Conservation (phyloP, 495 filamentous ascomycete genomes). For the Astrothelium subdiscretum region DNA sequence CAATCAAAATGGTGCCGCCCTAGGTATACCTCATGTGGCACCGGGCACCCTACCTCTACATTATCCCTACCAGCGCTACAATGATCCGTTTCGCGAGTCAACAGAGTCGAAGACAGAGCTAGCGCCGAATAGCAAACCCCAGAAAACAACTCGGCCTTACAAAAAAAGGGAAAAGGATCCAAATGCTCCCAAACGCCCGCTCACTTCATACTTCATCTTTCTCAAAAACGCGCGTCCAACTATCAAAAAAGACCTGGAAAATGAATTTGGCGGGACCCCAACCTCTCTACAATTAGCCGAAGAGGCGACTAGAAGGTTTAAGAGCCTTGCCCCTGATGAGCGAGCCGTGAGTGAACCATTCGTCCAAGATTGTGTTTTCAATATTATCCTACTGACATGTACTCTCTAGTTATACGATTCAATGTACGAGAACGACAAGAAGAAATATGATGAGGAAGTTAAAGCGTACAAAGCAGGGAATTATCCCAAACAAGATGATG, state of each 20-base stretch:
- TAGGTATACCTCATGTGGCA: slow-evolving; percentile 35
- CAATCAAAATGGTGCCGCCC: slow-evolving; percentile 9
- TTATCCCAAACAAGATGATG: no score
- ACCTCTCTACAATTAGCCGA: slow-evolving; percentile 69
- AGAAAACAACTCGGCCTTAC: slow-evolving; percentile 54
- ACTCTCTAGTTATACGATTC: not conserved
- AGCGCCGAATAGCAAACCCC: no score
- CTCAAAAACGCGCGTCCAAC: slow-evolving; percentile 68
- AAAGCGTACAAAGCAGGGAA: slow-evolving; percentile 12
- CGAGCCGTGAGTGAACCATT: slow-evolving; percentile 50
- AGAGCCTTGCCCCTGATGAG: slow-evolving; percentile 55
- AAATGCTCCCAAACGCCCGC: slow-evolving; percentile 83
- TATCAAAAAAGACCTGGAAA: slow-evolving; percentile 65
- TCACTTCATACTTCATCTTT: slow-evolving; percentile 92
- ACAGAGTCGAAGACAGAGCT: no score
- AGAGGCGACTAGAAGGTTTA: slow-evolving; percentile 75
- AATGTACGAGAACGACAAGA: slow-evolving; percentile 10
- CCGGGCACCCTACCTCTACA: no score
- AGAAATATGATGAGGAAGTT: slow-evolving; percentile 10
- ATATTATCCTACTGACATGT: slow-evolving; percentile 7
- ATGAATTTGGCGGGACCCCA: slow-evolving; percentile 29
- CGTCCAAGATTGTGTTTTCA: not conserved
- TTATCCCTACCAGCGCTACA: no score
- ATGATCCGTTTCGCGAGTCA: no score
- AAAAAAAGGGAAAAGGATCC: slow-evolving; percentile 72